These are phyloP conservation scores for Cyberlindnera euphorbiiphila DNA, from an alignment of 805 yeast species.

Conservation along the genomic window DNA sequence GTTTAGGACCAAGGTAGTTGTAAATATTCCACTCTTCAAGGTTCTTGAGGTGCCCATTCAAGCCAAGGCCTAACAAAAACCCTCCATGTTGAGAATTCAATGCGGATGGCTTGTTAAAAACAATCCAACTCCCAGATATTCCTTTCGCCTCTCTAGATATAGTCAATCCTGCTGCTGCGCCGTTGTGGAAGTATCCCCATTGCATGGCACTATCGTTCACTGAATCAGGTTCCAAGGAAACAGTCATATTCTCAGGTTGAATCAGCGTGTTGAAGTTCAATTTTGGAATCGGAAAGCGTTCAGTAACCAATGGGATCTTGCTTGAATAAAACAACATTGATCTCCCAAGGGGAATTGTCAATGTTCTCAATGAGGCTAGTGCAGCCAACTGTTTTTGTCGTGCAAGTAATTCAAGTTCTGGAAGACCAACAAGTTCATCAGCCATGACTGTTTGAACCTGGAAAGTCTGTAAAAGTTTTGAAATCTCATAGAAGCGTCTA, in stretches of 20 bases:
- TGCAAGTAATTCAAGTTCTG: conserved; percentile 54
- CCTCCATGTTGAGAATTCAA: conserved; percentile 90
- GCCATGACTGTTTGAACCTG: conserved; percentile 51
- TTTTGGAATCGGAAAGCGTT: conserved; percentile 74
- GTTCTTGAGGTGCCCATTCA: conserved; percentile 79
- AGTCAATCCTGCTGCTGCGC: conserved; percentile 81
- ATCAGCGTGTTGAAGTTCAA: conserved; percentile 66
- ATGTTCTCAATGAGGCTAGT: conserved; percentile 63
- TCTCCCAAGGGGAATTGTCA: conserved; percentile 74
- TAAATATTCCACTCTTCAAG: conserved; percentile 97
- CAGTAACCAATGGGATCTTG: conserved; percentile 76
- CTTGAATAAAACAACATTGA: conserved; percentile 69
- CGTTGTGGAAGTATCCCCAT: conserved; percentile 93
- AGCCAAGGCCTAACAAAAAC: conserved; percentile 84
- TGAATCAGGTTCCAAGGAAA: conserved; percentile 52
- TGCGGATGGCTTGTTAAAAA: conserved; percentile 64
- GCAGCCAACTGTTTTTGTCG: conserved; percentile 57
- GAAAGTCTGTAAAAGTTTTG: conserved; percentile 67
- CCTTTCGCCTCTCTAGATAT: conserved; percentile 66
- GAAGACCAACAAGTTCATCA: conserved; percentile 26
- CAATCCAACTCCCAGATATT: conserved; percentile 87
- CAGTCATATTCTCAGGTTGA: conserved; percentile 61
- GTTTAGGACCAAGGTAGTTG: conserved; percentile 88
- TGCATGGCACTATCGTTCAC: conserved; percentile 47
- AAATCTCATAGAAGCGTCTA: conserved; percentile 72